A percentile compares a stretch with the other conserved stretches of the same genome.
phyloP scores from a whole-genome alignment of 2,329 filamentous ascomycete species.

The Cadophora sp. region DNA sequence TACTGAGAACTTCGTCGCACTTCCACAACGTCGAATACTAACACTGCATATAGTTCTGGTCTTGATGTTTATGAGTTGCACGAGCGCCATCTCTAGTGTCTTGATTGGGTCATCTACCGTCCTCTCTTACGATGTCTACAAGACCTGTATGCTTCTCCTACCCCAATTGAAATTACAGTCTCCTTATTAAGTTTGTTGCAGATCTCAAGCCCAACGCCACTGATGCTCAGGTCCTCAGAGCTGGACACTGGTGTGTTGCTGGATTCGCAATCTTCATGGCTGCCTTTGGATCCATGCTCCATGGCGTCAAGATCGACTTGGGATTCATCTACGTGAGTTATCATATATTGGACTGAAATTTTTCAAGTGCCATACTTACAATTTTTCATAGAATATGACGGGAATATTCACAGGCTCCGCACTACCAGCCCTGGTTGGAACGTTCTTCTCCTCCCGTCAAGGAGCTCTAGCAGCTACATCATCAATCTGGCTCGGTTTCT shows the following conservation, averaged over 20 bases:
- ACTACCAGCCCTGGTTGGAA: conserved; percentile 20
- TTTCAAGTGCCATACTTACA: background rate
- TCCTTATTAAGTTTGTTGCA: background rate
- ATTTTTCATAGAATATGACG: conserved; percentile 23
- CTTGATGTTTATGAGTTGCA: conserved; percentile 25
- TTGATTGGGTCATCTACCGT: conserved; percentile 22
- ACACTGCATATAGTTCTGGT: conserved; percentile 13
- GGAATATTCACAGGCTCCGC: conserved; percentile 25
- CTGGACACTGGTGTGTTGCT: conserved; percentile 22
- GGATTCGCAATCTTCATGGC: conserved; percentile 27
- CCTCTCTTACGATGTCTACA: conserved; percentile 23
- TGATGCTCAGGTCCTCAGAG: conserved; percentile 18
- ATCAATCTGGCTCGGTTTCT: conserved; percentile 28
- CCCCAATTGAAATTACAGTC: background rate
- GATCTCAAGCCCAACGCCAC: conserved; percentile 21
- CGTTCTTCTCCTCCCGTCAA: conserved; percentile 27
- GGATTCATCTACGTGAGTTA: conserved; percentile 24
- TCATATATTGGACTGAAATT: background rate
- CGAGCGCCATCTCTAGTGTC: conserved; percentile 22
- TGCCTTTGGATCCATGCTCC: conserved; percentile 22
- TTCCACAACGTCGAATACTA: too few species aligned
- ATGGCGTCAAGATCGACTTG: conserved; percentile 25
- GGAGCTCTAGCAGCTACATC: conserved; percentile 25
- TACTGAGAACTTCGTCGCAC: background rate
- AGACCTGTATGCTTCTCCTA: conserved; percentile 16